A percentile compares a stretch with the other conserved stretches of the same genome.
Evolutionary conservation across 768 basidiomycete genomes (phyloP).

Genomic region (Amanita molliuscula): DNA sequence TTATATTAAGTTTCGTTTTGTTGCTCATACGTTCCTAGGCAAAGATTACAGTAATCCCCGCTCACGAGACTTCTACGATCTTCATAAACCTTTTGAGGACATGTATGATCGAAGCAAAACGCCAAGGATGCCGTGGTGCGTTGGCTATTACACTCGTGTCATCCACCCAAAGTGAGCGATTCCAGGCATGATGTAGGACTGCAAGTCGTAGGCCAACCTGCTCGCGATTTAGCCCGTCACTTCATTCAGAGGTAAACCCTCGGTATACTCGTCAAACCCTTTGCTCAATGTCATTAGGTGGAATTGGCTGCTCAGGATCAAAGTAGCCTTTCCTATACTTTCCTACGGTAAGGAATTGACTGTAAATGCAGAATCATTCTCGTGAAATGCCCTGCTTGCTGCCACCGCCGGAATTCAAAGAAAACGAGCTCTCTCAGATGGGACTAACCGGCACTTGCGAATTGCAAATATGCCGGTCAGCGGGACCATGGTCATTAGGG

Average conservation of each 20-base stretch:
- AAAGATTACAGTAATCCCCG: slow-evolving; percentile 95
- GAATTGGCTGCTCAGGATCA: slow-evolving; percentile 90
- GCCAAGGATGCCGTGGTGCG: slow-evolving; percentile 94
- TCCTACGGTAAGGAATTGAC: neutral
- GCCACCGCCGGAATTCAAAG: slow-evolving; percentile 87
- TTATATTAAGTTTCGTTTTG: neutral
- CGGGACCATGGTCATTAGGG: slow-evolving; percentile 94
- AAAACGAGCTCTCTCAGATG: slow-evolving; percentile 64
- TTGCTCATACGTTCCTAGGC: slow-evolving; percentile 30
- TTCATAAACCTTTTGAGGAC: slow-evolving; percentile 88
- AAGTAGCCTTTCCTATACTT: slow-evolving; percentile 38
- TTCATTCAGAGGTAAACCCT: slow-evolving; percentile 73
- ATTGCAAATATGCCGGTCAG: slow-evolving; percentile 91
- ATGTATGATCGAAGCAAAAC: slow-evolving; percentile 89
- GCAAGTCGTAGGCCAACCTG: slow-evolving; percentile 95
- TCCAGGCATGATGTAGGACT: slow-evolving; percentile 91
- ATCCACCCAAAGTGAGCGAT: neutral
- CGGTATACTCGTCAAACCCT: neutral
- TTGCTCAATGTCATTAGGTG: slow-evolving; percentile 41
- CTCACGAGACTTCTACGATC: slow-evolving; percentile 71
- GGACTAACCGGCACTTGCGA: slow-evolving; percentile 95
- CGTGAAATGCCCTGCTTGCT: slow-evolving; percentile 86
- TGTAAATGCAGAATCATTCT: slow-evolving; percentile 66
- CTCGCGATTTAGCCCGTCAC: slow-evolving; percentile 88
- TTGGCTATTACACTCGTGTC: neutral